These are phyloP conservation scores for Brassica nigra DNA, from an alignment of 345 rosid species.

Conservation along the genomic window DNA sequence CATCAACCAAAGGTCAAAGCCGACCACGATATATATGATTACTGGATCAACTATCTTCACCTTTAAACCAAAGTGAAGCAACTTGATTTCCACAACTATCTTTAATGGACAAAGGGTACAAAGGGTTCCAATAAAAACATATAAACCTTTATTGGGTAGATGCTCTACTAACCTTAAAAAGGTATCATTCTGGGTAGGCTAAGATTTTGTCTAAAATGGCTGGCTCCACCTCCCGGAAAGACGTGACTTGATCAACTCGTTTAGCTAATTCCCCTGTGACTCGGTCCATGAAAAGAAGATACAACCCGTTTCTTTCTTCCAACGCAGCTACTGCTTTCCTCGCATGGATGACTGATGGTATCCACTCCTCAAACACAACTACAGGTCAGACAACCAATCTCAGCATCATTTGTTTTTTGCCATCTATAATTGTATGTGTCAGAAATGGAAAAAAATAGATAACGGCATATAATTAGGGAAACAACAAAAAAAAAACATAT, in stretches of 20 bases:
- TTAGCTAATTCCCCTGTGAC: slow-evolving; percentile 67
- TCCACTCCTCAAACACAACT: slow-evolving; percentile 82
- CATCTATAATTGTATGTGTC: neutral
- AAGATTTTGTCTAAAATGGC: slow-evolving; percentile 48
- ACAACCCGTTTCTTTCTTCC: slow-evolving; percentile 78
- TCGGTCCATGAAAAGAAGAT: slow-evolving; percentile 79
- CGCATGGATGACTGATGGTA: slow-evolving; percentile 62
- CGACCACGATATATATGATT: slow-evolving; percentile 4
- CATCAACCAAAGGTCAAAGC: slow-evolving; percentile 14
- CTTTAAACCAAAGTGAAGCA: neutral
- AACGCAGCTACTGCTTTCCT: slow-evolving; percentile 61
- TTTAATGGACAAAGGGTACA: neutral
- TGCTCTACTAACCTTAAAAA: slow-evolving; percentile 31
- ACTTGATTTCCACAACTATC: slow-evolving; percentile 29
- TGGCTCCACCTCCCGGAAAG: slow-evolving; percentile 54
- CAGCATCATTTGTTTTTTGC: slow-evolving; percentile 4
- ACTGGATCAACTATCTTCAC: slow-evolving; percentile 14
- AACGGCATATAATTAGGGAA: neutral
- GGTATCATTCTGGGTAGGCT: slow-evolving; percentile 32
- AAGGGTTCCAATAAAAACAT: neutral
- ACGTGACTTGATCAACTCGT: slow-evolving; percentile 52
- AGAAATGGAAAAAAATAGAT: neutral
- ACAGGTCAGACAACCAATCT: slow-evolving; percentile 33
- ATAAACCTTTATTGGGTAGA: neutral
- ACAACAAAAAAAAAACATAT: neutral